Conservation (phyloP, 2,329 filamentous ascomycete genomes). For the Parastagonospora avenae region DNA sequence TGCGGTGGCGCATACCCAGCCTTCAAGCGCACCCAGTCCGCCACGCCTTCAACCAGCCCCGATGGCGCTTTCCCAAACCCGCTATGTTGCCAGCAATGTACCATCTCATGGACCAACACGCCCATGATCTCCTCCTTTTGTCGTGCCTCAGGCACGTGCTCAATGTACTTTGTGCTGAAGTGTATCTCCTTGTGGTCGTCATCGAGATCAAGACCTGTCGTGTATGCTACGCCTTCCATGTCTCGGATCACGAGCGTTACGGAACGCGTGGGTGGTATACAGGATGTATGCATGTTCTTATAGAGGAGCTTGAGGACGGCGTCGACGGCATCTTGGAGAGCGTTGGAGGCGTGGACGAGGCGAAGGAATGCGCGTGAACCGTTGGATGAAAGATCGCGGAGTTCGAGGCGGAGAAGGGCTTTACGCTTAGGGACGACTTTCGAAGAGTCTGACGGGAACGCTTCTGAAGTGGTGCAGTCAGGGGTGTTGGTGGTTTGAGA, state of each 20-base stretch:
- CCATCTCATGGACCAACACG: constrained; percentile 88
- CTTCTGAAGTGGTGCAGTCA: neutral
- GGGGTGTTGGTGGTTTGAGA: constrained; percentile 2
- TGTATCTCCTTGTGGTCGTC: constrained; percentile 92
- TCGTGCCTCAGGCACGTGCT: constrained; percentile 40
- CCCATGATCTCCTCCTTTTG: constrained; percentile 71
- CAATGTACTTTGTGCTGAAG: constrained; percentile 78
- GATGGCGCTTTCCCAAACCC: constrained; percentile 61
- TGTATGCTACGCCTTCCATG: constrained; percentile 89
- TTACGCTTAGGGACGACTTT: constrained; percentile 40
- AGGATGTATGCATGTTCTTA: constrained; percentile 28
- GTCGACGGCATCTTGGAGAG: constrained; percentile 67
- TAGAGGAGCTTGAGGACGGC: constrained; percentile 78
- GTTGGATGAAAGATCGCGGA: constrained; percentile 57
- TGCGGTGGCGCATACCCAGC: constrained; percentile 77
- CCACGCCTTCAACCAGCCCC: constrained; percentile 87
- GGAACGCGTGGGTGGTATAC: constrained; percentile 72
- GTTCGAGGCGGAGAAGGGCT: constrained; percentile 54
- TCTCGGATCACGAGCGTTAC: constrained; percentile 81
- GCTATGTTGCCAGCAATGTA: constrained; percentile 91
- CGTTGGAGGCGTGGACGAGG: constrained; percentile 65
- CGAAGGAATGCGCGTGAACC: constrained; percentile 71
- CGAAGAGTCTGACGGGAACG: constrained; percentile 1
- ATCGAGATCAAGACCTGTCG: constrained; percentile 78
- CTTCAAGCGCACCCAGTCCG: constrained; percentile 86